phyloP scores from a whole-genome alignment of 306 rosid genomes.

The Mimosa pudica region DNA sequence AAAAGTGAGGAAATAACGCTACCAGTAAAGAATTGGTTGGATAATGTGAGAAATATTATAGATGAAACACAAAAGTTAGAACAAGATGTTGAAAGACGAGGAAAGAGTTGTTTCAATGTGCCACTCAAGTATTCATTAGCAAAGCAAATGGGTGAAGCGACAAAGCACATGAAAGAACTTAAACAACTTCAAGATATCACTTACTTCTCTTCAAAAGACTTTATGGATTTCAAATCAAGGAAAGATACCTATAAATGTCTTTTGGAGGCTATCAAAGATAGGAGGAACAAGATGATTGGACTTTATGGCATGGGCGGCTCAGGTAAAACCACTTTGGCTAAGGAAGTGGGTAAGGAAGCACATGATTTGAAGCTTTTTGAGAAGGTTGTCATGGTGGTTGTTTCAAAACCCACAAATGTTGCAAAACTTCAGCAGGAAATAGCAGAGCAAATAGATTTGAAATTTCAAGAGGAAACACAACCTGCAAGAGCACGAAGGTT shows the following conservation, averaged over 20 bases:
- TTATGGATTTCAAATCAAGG: background rate
- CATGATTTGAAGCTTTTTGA: background rate
- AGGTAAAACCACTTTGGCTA: conserved; percentile 13
- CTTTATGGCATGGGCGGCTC: conserved; percentile 3
- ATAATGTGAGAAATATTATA: background rate
- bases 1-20: background rate
- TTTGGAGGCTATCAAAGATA: background rate
- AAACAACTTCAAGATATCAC: background rate
- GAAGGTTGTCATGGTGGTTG: background rate
- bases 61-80: background rate
- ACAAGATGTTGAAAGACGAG: background rate
- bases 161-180: background rate
- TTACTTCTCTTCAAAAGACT: background rate
- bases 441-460: background rate
- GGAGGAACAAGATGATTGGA: background rate
- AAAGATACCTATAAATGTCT: background rate
- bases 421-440: background rate
- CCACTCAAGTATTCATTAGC: background rate
- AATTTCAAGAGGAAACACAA: background rate
- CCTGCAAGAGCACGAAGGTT: background rate
- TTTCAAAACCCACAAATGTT: background rate
- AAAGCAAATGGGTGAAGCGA: background rate
- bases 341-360: background rate
- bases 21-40: background rate
- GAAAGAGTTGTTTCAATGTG: background rate